phyloP scores from a whole-genome alignment of 2,329 filamentous ascomycete genomes.

The Fusarium buharicum region DNA sequence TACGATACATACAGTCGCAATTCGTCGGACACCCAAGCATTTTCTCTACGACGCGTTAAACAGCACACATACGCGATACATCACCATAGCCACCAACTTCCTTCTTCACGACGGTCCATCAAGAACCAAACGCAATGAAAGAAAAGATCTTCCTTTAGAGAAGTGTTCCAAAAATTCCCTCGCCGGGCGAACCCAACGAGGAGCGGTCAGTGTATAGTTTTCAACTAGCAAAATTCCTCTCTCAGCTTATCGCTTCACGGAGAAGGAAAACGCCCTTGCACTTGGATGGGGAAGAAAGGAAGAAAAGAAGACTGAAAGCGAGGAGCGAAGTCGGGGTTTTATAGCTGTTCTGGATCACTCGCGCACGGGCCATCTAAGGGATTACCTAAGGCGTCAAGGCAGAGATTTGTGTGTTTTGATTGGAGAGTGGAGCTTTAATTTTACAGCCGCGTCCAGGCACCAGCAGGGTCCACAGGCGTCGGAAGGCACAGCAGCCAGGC shows the following conservation, averaged over 20 bases:
- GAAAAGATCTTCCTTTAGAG: constrained; percentile 48
- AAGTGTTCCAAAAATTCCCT: constrained; percentile 76
- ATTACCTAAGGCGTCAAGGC: constrained; percentile 40
- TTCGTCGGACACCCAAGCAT: too few species aligned
- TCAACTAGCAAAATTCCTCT: constrained; percentile 91
- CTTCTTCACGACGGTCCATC: constrained; percentile 55
- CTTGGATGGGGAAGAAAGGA: constrained; percentile 64
- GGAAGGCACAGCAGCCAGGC: not conserved
- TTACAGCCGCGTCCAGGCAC: constrained; percentile 34
- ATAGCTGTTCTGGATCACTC: constrained; percentile 44
- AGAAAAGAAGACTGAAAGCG: constrained; percentile 50
- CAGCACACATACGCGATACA: not conserved
- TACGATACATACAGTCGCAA: not conserved
- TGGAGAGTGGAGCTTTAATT: constrained; percentile 18
- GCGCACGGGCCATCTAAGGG: constrained; percentile 25
- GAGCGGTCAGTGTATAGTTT: constrained; percentile 82
- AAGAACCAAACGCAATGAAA: constrained; percentile 55
- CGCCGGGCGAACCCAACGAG: constrained; percentile 71
- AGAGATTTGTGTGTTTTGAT: constrained; percentile 25
- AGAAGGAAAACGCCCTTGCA: constrained; percentile 74
- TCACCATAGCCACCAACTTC: constrained; percentile 23
- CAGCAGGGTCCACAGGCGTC: constrained; percentile 6
- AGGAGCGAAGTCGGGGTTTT: constrained; percentile 46
- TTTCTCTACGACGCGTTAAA: not conserved
- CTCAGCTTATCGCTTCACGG: constrained; percentile 73